Evolutionary conservation across 2,329 filamentous ascomycete genomes (phyloP).

Genomic region (Paraconiothyrium brasiliense): DNA sequence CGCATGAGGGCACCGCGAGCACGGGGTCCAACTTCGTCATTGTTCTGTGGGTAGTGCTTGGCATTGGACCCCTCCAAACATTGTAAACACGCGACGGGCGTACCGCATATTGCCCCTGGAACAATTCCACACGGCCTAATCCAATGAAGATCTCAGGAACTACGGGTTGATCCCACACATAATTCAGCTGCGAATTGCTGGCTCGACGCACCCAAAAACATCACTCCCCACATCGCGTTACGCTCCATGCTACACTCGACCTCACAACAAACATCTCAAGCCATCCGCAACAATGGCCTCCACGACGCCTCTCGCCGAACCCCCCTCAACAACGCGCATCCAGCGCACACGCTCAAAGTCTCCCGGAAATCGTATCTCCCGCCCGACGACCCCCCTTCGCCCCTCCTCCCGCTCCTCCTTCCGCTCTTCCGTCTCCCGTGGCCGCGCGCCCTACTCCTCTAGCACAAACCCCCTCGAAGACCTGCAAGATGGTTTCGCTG

Average conservation of each 20-base stretch:
- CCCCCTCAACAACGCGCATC: conserved; percentile 44
- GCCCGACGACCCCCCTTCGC: conserved; percentile 90
- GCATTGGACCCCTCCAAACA: conserved; percentile 6
- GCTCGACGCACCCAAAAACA: neutral
- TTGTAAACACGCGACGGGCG: conserved; percentile 3
- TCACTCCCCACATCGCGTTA: neutral
- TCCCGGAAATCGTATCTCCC: conserved; percentile 59
- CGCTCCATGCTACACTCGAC: conserved; percentile 18
- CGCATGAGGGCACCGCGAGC: neutral
- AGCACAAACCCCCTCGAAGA: conserved; percentile 76
- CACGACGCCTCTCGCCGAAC: conserved; percentile 29
- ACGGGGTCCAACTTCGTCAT: conserved; percentile 5
- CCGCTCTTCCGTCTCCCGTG: conserved; percentile 61
- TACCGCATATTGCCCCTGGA: neutral
- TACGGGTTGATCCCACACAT: neutral
- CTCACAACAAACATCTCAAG: conserved; percentile 36
- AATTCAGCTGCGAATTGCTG: neutral
- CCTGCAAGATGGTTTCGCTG: conserved; percentile 90
- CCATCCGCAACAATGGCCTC: conserved; percentile 27
- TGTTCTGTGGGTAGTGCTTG: conserved; percentile 4
- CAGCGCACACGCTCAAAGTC: conserved; percentile 63
- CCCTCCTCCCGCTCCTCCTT: conserved; percentile 90
- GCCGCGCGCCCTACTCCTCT: conserved; percentile 58
- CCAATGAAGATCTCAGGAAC: neutral
- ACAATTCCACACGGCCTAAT: neutral